A percentile compares a stretch with the other conserved stretches of the same genome.
These are phyloP conservation scores for Hypocreales sp. DNA, from an alignment of 2,329 filamentous ascomycete genomes.

Conservation along the genomic window DNA sequence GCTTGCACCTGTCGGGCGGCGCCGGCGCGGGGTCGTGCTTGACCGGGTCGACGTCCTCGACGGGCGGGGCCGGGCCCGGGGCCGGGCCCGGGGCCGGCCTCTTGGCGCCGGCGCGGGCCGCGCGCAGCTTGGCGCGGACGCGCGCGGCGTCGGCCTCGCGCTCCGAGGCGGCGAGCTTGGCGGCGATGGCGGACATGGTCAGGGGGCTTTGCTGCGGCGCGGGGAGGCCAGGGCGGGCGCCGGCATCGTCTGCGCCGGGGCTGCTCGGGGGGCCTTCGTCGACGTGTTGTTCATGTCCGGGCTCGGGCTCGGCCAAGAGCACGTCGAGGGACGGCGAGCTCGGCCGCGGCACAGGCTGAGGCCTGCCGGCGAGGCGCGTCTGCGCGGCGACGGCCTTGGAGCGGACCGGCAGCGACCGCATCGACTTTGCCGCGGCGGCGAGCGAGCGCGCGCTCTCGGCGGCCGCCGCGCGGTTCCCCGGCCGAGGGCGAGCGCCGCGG, in stretches of 20 bases:
- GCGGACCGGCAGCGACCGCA: conserved; percentile 12
- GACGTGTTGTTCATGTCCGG: too few species aligned
- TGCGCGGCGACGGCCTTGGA: conserved; percentile 2
- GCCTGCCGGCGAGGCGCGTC: conserved; percentile 1
- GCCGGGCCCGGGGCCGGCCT: conserved; percentile 12
- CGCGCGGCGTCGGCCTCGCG: conserved; percentile 47
- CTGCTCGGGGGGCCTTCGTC: too few species aligned
- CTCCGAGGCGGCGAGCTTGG: conserved; percentile 48
- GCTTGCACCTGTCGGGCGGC: conserved; percentile 27
- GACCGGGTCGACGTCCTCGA: conserved; percentile 17
- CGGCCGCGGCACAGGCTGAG: conserved; percentile 4
- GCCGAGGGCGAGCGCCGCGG: conserved; percentile 17
- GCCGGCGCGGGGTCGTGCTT: conserved; percentile 14
- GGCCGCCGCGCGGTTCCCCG: conserved; percentile 26
- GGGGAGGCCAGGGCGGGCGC: not conserved
- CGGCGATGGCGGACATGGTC: conserved; percentile 45
- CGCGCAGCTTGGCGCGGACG: conserved; percentile 45
- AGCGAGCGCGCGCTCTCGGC: conserved; percentile 33
- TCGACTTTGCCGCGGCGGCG: conserved; percentile 12
- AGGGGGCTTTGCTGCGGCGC: too few species aligned
- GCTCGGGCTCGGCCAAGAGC: conserved; percentile 12
- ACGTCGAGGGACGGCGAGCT: conserved; percentile 15
- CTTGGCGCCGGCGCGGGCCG: conserved; percentile 19
- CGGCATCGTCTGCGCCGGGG: not conserved
- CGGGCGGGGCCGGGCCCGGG: not conserved